Percentiles rank a stretch among this genome's conserved stretches.
phyloP scores from a whole-genome alignment of 352 stramenopile species.

The Achlya hypogyna region DNA sequence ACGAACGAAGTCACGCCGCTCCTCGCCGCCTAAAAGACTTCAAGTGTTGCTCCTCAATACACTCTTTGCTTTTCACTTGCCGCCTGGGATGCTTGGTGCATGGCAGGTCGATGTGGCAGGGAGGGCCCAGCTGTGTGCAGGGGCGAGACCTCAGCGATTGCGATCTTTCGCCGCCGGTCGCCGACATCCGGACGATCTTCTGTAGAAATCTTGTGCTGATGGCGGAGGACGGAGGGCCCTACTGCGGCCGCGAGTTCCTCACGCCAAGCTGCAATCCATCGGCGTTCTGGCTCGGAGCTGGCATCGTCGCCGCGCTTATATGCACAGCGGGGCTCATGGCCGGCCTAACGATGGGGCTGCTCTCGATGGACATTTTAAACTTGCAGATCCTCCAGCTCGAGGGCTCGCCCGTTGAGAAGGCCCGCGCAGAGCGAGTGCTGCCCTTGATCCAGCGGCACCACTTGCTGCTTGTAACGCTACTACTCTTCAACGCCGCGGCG shows the following conservation, averaged over 20 bases:
- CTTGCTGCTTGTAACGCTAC: constrained; percentile 89
- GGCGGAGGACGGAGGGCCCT: not conserved
- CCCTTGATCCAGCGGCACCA: constrained; percentile 88
- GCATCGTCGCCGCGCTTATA: constrained; percentile 37
- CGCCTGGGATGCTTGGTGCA: too few relatives aligned
- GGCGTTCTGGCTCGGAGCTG: constrained; percentile 51
- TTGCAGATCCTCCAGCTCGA: constrained; percentile 71
- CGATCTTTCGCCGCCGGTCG: too few relatives aligned
- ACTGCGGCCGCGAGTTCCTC: constrained; percentile 39
- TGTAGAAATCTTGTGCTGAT: too few relatives aligned
- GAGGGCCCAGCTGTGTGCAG: too few relatives aligned
- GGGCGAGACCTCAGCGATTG: too few relatives aligned
- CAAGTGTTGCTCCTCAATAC: not conserved
- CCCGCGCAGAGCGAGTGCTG: constrained; percentile 59
- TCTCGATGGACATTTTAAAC: constrained; percentile 74
- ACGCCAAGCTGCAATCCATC: constrained; percentile 54
- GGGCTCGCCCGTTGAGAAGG: constrained; percentile 62
- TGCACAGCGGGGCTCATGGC: constrained; percentile 54
- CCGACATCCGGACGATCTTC: too few relatives aligned
- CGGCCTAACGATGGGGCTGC: constrained; percentile 65
- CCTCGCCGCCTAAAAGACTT: not conserved
- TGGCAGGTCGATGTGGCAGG: too few relatives aligned
- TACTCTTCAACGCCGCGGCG: constrained; percentile 90
- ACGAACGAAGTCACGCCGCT: not conserved
- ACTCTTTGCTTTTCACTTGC: not conserved